Percentiles rank a stretch among this genome's conserved stretches.
Conservation (phyloP, 352 stramenopile genomes). For the Blastocystis sp. region DNA sequence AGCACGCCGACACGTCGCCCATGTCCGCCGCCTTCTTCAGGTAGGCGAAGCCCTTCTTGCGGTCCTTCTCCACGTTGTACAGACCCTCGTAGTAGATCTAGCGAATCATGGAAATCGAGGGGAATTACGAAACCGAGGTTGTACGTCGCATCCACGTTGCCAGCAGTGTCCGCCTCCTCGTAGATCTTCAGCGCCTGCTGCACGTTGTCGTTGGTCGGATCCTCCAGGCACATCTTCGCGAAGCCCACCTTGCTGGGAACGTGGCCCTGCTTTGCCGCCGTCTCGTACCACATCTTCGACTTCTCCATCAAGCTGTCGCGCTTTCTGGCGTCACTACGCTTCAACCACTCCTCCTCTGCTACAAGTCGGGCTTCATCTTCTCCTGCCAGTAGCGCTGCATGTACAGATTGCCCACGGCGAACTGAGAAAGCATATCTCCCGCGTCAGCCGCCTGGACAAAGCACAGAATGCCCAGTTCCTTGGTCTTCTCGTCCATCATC, state of each 20-base stretch:
- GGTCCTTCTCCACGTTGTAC: slow-evolving; percentile 71
- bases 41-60: slow-evolving; percentile 77
- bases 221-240: slow-evolving; percentile 64
- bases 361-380: slow-evolving; percentile 60
- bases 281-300: slow-evolving; percentile 50
- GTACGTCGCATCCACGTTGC: slow-evolving; percentile 51
- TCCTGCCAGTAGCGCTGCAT: slow-evolving; percentile 59
- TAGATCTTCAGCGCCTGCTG: slow-evolving; percentile 31
- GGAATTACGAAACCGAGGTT: slow-evolving; percentile 43
- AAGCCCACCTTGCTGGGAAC: slow-evolving; percentile 43
- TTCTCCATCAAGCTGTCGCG: slow-evolving; percentile 47
- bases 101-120: background rate
- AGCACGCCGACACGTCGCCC: slow-evolving; percentile 79
- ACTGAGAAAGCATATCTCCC: slow-evolving; percentile 39
- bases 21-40: slow-evolving; percentile 79
- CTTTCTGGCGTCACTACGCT: background rate
- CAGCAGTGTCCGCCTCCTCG: slow-evolving; percentile 33
- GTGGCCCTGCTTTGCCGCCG: slow-evolving; percentile 33
- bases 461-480: slow-evolving; percentile 63
- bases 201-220: slow-evolving; percentile 25
- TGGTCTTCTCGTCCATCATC: slow-evolving; percentile 12
- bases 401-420: slow-evolving; percentile 55
- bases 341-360: background rate
- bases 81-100: slow-evolving; percentile 68
- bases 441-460: slow-evolving; percentile 38